phyloP scores from a whole-genome alignment of 768 basidiomycete species.

The Coprinellus aureogranulatus region DNA sequence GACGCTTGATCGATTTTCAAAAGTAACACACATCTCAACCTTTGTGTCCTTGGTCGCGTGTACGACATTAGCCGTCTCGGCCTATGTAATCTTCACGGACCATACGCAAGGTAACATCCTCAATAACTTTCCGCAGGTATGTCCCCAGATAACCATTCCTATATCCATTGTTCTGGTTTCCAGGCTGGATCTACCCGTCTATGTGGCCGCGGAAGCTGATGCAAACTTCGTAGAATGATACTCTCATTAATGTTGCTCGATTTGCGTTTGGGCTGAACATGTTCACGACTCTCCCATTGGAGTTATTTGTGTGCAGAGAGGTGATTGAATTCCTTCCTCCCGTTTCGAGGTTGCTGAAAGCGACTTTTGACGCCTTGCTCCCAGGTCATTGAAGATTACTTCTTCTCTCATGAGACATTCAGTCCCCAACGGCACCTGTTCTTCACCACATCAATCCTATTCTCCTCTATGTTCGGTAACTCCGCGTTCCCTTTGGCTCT shows the following conservation, averaged over 20 bases:
- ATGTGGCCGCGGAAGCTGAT: neutral
- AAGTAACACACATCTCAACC: conserved; percentile 91
- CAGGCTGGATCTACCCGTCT: neutral
- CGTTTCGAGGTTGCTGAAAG: neutral
- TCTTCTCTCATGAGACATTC: conserved; percentile 87
- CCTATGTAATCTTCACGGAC: conserved; percentile 86
- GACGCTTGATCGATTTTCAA: conserved; percentile 89
- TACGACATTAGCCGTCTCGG: conserved; percentile 77
- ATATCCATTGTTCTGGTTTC: neutral
- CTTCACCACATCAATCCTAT: conserved; percentile 83
- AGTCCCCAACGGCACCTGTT: conserved; percentile 81
- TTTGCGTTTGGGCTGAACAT: conserved; percentile 95
- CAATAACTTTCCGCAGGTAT: conserved; percentile 87
- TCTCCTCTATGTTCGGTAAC: conserved; percentile 68
- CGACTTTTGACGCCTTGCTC: neutral
- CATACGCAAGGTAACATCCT: conserved; percentile 94
- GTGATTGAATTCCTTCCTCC: conserved; percentile 32
- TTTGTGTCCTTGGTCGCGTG: conserved; percentile 82
- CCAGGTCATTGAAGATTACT: conserved; percentile 92
- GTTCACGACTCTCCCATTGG: conserved; percentile 96
- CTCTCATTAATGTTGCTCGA: conserved; percentile 92
- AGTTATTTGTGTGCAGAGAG: conserved; percentile 96
- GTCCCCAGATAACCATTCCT: too few relatives aligned
- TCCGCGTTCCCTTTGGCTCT: neutral
- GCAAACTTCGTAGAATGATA: conserved; percentile 54